These are phyloP conservation scores for Ulmus americana DNA, from an alignment of 331 rosid genomes.

Conservation along the genomic window DNA sequence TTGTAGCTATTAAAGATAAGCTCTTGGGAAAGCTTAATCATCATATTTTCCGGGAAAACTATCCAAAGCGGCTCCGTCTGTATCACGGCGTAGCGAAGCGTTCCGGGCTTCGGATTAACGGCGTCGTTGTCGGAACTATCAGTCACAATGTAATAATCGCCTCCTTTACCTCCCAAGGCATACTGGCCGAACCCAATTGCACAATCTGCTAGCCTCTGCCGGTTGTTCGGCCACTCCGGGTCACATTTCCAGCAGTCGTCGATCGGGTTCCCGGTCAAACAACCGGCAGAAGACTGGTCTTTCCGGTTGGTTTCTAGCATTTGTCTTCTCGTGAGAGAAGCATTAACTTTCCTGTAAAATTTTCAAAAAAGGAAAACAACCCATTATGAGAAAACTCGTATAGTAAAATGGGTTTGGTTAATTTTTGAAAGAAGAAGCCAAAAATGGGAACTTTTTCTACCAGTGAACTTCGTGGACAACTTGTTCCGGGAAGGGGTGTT, in stretches of 20 bases:
- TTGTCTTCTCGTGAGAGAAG: conserved; percentile 62
- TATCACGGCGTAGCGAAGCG: conserved; percentile 73
- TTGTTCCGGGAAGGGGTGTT: conserved; percentile 79
- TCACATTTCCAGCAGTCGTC: conserved; percentile 99
- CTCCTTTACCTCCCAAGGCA: conserved; percentile 81
- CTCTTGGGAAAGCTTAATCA: conserved; percentile 78
- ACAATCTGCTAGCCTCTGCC: conserved; percentile 83
- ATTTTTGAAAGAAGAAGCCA: too few species aligned
- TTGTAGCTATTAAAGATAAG: conserved; percentile 85
- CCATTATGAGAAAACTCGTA: not conserved
- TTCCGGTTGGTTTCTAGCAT: conserved; percentile 35
- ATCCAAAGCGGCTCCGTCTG: conserved; percentile 81
- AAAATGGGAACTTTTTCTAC: conserved; percentile 20
- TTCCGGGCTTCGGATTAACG: conserved; percentile 78
- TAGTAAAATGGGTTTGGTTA: not conserved
- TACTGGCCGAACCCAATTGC: conserved; percentile 94
- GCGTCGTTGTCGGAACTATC: conserved; percentile 70
- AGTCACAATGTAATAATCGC: conserved; percentile 70
- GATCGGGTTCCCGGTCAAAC: conserved; percentile 74
- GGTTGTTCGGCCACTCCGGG: conserved; percentile 79
- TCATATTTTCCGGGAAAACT: conserved; percentile 84
- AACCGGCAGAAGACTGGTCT: conserved; percentile 19
- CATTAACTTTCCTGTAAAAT: conserved; percentile 69
- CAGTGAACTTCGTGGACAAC: conserved; percentile 79
- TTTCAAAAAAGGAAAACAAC: not conserved